Percentiles rank a stretch among this genome's conserved stretches.
phyloP scores from a whole-genome alignment of 495 filamentous ascomycete genomes.

The Penicillium verhagenii region DNA sequence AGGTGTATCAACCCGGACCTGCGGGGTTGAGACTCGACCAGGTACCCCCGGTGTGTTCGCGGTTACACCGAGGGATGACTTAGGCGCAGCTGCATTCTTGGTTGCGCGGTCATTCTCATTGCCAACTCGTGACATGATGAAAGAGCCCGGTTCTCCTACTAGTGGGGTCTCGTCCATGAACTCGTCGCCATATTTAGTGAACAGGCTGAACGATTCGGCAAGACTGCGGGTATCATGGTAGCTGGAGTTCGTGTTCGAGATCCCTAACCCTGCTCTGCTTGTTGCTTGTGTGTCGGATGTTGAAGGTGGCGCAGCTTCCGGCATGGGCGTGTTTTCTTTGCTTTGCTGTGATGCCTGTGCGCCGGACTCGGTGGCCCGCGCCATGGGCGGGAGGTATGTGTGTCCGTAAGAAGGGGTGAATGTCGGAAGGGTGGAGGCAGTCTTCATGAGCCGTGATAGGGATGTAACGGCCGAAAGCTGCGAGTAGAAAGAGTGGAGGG shows the following conservation, averaged over 20 bases:
- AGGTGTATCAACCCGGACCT: conserved; percentile 40
- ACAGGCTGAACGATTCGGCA: conserved; percentile 64
- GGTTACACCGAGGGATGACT: conserved; percentile 9
- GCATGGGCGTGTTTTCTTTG: conserved; percentile 63
- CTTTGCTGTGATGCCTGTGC: conserved; percentile 42
- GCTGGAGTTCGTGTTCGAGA: conserved; percentile 29
- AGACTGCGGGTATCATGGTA: conserved; percentile 54
- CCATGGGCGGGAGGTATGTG: conserved; percentile 60
- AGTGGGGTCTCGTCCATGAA: conserved; percentile 92
- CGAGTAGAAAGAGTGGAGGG: conserved; percentile 39
- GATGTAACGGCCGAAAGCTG: conserved; percentile 61
- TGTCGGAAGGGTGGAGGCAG: conserved; percentile 59
- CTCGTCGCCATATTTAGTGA: conserved; percentile 66
- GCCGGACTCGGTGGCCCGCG: conserved; percentile 35
- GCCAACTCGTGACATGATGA: conserved; percentile 61
- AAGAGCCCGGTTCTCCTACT: conserved; percentile 81
- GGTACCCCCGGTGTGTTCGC: conserved; percentile 14
- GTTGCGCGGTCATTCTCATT: conserved; percentile 24
- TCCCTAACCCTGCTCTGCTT: conserved; percentile 36
- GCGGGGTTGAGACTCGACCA: conserved; percentile 34
- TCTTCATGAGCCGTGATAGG: conserved; percentile 65
- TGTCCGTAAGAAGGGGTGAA: conserved; percentile 76
- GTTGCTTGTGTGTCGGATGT: conserved; percentile 27
- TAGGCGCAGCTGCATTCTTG: conserved; percentile 13
- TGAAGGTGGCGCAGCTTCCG: conserved; percentile 36